Base-by-base conservation (phyloP, 139 green algal species). In the Asterochloris erici region DNA sequence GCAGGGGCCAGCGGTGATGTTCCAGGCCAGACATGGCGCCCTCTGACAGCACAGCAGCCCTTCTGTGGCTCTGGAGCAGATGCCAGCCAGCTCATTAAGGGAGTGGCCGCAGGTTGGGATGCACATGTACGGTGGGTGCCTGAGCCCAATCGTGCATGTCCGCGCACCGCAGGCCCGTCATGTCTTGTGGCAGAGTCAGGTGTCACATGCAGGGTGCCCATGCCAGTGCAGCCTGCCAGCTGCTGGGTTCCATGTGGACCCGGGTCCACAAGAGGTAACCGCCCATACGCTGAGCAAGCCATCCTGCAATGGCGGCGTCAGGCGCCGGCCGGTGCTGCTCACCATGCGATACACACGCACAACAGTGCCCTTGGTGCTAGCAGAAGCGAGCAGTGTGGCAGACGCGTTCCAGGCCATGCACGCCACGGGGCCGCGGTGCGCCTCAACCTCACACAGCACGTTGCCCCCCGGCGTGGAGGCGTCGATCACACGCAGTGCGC, bases 361-460 rank as follows among this genome's bases (percentile, higher is more conserved):
- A 24, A 97, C 90, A 0, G 94, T 97, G 28, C 94, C 94, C 75
- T 93, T 95, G 27, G 79, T 81, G 12, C 90, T 95, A 12, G 94
- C 94, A 1, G 91, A 91, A 19, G 93, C 93, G n/a, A 97, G 87
- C 77, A 96, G 88, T 0, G 70, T 73, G 0, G 87, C 90, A 61
- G 93, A 86, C 9, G 85, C 63, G 75, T 87, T 91, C 83, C 87
- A 89, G 9, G 78, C 78, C 73, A 92, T 70, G 47, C 82, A 68
- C 24, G 78, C 81, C 82, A 97, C 78, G 9, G 90, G 84, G 15
- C 90, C 63, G 63, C 94, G 92, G 86, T 97, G 94, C 0, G 94
- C 93, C 27, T 83, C n/a, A 9, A 95, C 84, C 83, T 97, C 90
- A 73, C 85, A 90, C 68, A 94, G 74, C n/a, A 94, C 89, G 61